Percentiles rank a stretch among this genome's conserved stretches.
phyloP scores from a whole-genome alignment of 1,139 yeast genomes.

The Casaregolazyma suthepensis region DNA sequence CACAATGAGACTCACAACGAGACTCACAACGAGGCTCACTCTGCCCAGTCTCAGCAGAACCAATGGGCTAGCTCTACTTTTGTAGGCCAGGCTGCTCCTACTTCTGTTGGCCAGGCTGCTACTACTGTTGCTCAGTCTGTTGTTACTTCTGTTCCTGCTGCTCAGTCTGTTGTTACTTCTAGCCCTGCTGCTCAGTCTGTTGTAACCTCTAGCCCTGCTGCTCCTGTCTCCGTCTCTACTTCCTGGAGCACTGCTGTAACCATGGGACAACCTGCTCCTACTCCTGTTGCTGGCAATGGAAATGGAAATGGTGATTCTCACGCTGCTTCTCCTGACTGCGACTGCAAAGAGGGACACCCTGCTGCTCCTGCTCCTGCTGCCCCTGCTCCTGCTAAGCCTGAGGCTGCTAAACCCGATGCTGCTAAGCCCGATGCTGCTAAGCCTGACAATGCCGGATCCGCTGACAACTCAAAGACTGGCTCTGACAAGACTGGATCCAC shows the following conservation, averaged over 20 bases:
- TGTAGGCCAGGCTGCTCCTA: not conserved
- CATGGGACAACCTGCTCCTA: not conserved
- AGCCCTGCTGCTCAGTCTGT: not conserved
- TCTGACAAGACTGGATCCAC: not conserved
- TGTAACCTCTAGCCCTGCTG: not conserved
- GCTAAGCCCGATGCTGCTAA: not conserved
- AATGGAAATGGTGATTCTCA: not conserved
- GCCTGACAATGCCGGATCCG: not conserved
- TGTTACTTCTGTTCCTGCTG: not conserved
- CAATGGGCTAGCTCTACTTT: not conserved
- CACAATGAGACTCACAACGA: not conserved
- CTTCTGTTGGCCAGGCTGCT: not conserved
- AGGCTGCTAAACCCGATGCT: not conserved
- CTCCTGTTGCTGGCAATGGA: slow-evolving; percentile 1
- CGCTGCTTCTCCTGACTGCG: not conserved
- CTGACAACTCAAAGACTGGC: not conserved
- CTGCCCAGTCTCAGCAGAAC: not conserved
- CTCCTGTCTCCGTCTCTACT: not conserved
- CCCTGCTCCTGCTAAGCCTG: not conserved
- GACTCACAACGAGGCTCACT: not conserved
- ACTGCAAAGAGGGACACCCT: not conserved
- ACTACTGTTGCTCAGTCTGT: not conserved
- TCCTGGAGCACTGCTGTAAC: not conserved
- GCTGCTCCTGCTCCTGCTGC: not conserved
- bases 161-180: not conserved